Evolutionary conservation across 2,329 filamentous ascomycete species (phyloP).

Genomic region (Trichothecium roseum): DNA sequence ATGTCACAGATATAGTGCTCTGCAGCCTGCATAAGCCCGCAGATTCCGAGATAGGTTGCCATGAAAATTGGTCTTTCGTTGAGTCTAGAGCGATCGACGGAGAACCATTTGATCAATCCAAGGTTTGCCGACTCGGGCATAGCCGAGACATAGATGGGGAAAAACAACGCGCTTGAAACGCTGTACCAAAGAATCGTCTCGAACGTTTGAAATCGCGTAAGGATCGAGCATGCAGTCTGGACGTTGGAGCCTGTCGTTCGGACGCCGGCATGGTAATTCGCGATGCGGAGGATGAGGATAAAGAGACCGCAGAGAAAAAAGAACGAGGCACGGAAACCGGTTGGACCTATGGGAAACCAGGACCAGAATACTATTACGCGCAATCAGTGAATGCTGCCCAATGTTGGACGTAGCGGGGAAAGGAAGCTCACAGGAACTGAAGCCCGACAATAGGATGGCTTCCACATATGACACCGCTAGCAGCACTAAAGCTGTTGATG

Average conservation of each 20-base stretch:
- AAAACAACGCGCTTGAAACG: conserved; percentile 69
- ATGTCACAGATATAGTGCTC: conserved; percentile 64
- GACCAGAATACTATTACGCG: conserved; percentile 59
- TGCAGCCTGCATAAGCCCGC: conserved; percentile 60
- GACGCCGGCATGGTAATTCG: conserved; percentile 66
- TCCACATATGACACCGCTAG: conserved; percentile 63
- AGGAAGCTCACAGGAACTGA: conserved; percentile 53
- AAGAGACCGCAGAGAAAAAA: conserved; percentile 68
- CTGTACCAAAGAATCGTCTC: conserved; percentile 68
- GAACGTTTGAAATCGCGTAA: conserved; percentile 48
- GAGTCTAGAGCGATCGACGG: conserved; percentile 60
- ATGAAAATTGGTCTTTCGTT: conserved; percentile 85
- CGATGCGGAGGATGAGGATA: conserved; percentile 77
- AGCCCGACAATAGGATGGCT: conserved; percentile 59
- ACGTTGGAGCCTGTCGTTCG: conserved; percentile 61
- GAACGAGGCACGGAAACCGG: conserved; percentile 63
- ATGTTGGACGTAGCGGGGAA: neutral
- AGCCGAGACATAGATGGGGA: conserved; percentile 71
- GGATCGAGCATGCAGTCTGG: conserved; percentile 49
- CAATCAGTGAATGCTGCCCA: neutral
- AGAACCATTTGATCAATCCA: conserved; percentile 62
- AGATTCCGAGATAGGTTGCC: conserved; percentile 55
- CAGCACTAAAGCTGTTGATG: conserved; percentile 61
- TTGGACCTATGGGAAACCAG: conserved; percentile 72
- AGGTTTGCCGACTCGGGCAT: conserved; percentile 50